Percentiles rank a stretch among this genome's conserved stretches.
Evolutionary conservation across 2,329 filamentous ascomycete species (phyloP).

Genomic region (Colletotrichum camelliae): DNA sequence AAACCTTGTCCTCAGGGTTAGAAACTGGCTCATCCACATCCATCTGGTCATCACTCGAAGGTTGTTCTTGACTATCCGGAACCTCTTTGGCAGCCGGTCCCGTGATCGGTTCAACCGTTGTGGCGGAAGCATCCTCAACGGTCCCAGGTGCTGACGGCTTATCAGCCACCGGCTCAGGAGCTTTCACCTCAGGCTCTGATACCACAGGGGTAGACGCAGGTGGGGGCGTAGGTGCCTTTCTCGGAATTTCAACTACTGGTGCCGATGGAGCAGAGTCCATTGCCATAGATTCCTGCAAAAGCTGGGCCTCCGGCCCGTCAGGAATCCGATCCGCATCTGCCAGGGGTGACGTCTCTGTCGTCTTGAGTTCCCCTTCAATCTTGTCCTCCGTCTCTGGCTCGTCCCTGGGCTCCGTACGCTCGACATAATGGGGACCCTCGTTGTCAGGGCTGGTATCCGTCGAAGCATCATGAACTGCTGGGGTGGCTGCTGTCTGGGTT

Average conservation of each 20-base stretch:
- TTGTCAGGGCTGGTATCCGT: slow-evolving; percentile 78
- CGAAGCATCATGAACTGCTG: slow-evolving; percentile 70
- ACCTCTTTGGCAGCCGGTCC: slow-evolving; percentile 28
- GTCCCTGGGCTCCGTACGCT: slow-evolving; percentile 45
- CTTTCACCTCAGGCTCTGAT: neutral
- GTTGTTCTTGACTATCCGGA: slow-evolving; percentile 41
- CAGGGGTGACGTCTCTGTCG: neutral
- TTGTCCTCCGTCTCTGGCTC: slow-evolving; percentile 39
- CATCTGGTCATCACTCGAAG: slow-evolving; percentile 34
- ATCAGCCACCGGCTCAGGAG: neutral
- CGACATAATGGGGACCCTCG: slow-evolving; percentile 63
- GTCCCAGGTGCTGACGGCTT: neutral
- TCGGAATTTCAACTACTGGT: slow-evolving; percentile 10
- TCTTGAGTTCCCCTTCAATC: slow-evolving; percentile 24
- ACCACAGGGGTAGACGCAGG: neutral
- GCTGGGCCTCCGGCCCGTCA: slow-evolving; percentile 47
- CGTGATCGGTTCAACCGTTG: neutral
- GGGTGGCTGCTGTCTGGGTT: slow-evolving; percentile 75
- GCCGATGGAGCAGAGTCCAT: slow-evolving; percentile 8
- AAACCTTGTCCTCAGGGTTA: slow-evolving; percentile 18
- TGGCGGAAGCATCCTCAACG: neutral
- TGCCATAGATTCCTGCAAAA: slow-evolving; percentile 46
- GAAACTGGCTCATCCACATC: slow-evolving; percentile 34
- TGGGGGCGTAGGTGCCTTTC: slow-evolving; percentile 9
- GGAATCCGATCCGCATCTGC: slow-evolving; percentile 22